Percentiles rank a stretch among this genome's conserved stretches.
Evolutionary conservation across 129 eudicot species (phyloP).

Genomic region (Lonicera japonica): DNA sequence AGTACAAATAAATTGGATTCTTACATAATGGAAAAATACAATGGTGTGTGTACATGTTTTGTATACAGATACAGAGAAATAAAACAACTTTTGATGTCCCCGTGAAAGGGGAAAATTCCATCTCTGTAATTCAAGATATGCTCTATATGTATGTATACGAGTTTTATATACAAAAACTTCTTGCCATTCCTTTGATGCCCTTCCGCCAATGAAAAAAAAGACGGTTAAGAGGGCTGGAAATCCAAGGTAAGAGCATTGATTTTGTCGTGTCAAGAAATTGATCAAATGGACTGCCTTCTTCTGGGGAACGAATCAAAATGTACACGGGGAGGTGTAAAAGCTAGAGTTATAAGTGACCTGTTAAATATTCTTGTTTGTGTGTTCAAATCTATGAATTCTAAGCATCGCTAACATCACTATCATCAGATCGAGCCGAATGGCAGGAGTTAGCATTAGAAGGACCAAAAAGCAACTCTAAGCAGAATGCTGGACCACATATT

Average conservation of each 20-base stretch:
- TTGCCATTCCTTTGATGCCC: background rate
- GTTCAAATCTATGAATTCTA: slow-evolving; percentile 5
- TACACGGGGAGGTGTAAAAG: no score
- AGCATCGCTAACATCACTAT: slow-evolving; percentile 6
- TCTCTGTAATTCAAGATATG: no score
- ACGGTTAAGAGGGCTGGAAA: no score
- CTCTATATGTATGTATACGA: no score
- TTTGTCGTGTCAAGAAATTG: background rate
- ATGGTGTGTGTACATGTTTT: no score
- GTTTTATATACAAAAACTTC: background rate
- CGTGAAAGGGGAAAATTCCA: no score
- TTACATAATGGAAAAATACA: no score
- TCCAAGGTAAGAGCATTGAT: no score
- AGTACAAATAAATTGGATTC: no score
- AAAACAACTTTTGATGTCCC: no score
- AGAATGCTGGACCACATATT: slow-evolving; percentile 61
- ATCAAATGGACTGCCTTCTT: background rate
- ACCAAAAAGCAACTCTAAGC: slow-evolving; percentile 64
- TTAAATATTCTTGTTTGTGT: background rate
- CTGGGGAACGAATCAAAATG: no score
- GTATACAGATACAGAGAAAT: no score
- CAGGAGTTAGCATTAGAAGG: slow-evolving; percentile 24
- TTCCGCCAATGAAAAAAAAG: background rate
- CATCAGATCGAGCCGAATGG: slow-evolving; percentile 21
- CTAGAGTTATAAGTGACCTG: background rate